Base-by-base conservation (phyloP, 768 basidiomycete genomes). In the Dentipellis fragilis region DNA sequence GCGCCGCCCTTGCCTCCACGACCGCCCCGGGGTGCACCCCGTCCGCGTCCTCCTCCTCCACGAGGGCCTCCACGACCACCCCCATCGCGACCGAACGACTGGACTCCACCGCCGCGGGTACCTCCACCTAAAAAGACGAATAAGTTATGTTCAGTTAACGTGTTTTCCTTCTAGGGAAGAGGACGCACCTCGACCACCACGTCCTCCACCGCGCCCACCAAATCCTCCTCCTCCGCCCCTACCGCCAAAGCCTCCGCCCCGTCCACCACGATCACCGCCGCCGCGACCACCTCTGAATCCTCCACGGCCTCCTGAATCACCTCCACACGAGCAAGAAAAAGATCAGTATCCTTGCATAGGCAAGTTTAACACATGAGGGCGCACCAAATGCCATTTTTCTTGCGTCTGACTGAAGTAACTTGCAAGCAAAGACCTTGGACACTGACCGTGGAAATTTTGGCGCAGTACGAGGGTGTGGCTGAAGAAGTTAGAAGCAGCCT, bases 221-320 rank as follows among this genome's bases (percentile, higher is more conserved):
- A n/a, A n/a, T n/a, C n/a, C n/a, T 39, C 68, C 64, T 48, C 68
- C 65, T 36, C 68, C 67, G 52, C 62, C 58, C 16, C 63, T 51
- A 39, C 62, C 56, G 40, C 62, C 56, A 40, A 29, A 29, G 29
- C 29, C 62, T 54, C 34, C 60, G 47, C 51, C 36, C 51, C 35
- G 37, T 3, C 52, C 52, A 45, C 51, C 51, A 34, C 51, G 12
- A n/a, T 39, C 62, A 21, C 65, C 57, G 11, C 65, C 61, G 34
- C 64, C 55, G 9, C 68, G 59, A 17, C 80, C 68, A 59, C 78
- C 77, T 54, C 77, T 75, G 70, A 84, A 85, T 62, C 84, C 84
- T 36, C 89, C 89, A 59, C 89, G 84, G 64, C 84, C 83, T 58
- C 90, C 90, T 69, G 86, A 77, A 73, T 65, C 73, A 62, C 80